These are phyloP conservation scores for Cercospora canescens DNA, from an alignment of 2,329 filamentous ascomycete genomes.

Conservation along the genomic window DNA sequence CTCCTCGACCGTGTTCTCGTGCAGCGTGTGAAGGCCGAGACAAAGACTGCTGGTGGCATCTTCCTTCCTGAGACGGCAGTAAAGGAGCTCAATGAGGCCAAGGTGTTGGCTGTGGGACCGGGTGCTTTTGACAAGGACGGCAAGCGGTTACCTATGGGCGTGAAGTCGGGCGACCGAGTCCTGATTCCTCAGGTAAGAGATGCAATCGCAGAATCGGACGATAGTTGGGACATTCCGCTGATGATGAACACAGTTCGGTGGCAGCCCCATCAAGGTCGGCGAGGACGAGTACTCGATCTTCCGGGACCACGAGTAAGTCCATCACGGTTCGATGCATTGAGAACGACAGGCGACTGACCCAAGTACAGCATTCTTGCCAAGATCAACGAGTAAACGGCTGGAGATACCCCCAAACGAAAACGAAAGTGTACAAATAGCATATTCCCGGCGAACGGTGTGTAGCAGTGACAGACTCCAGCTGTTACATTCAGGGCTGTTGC, in stretches of 20 bases:
- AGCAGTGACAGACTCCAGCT: conserved; percentile 6
- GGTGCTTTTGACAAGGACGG: conserved; percentile 85
- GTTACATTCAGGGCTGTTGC: conserved; percentile 10
- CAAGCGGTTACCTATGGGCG: conserved; percentile 81
- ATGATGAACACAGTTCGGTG: conserved; percentile 68
- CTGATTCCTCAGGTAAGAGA: conserved; percentile 84
- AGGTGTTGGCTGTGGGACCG: conserved; percentile 92
- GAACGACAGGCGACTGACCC: conserved; percentile 21
- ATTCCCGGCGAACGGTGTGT: conserved; percentile 11
- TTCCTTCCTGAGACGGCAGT: conserved; percentile 96
- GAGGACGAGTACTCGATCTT: conserved; percentile 96
- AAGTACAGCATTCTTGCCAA: conserved; percentile 82
- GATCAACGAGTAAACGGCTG: conserved; percentile 80
- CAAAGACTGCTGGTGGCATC: conserved; percentile 95
- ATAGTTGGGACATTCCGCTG: not conserved
- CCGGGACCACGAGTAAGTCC: conserved; percentile 90
- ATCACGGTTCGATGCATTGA: not conserved
- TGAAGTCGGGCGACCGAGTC: conserved; percentile 82
- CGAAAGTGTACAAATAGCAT: conserved; percentile 30
- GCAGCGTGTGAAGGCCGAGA: conserved; percentile 94
- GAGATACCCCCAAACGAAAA: conserved; percentile 19
- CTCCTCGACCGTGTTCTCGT: conserved; percentile 98
- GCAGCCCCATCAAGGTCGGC: conserved; percentile 93
- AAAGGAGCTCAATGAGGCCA: conserved; percentile 98
- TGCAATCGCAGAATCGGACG: not conserved